Percentiles rank a stretch among this genome's conserved stretches.
Evolutionary conservation across 2,329 filamentous ascomycete species (phyloP).

Genomic region (Diaporthe amygdali): DNA sequence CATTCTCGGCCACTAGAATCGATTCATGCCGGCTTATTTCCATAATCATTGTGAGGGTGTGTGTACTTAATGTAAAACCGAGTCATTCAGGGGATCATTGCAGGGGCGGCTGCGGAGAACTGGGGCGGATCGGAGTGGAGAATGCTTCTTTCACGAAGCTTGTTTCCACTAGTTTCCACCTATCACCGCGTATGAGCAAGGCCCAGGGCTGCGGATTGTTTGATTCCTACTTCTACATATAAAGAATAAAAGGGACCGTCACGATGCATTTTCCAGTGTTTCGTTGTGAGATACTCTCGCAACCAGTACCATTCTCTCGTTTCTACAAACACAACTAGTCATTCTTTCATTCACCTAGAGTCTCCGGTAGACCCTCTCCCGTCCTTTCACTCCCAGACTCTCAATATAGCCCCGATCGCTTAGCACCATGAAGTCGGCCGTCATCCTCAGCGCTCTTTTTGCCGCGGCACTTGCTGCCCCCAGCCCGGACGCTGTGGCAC

Average conservation of each 20-base stretch:
- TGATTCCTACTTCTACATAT: neutral
- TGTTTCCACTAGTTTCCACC: conserved; percentile 6
- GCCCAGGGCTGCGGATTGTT: neutral
- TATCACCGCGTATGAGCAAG: neutral
- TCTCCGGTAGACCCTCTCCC: neutral
- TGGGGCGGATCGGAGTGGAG: neutral
- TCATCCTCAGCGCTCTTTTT: conserved; percentile 2
- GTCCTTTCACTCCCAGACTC: neutral
- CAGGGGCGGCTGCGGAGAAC: neutral
- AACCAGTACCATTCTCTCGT: neutral
- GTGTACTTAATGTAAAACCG: conserved; percentile 1
- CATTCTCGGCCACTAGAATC: neutral
- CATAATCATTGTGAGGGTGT: neutral
- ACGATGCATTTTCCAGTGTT: neutral
- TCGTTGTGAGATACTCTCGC: neutral
- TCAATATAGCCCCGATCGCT: neutral
- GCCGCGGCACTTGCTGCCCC: conserved; percentile 15
- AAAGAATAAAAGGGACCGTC: neutral
- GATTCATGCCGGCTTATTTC: neutral
- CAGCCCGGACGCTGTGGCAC: conserved; percentile 69
- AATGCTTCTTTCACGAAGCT: neutral
- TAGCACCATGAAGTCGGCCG: conserved; percentile 2
- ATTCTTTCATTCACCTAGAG: neutral
- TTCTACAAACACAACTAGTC: neutral
- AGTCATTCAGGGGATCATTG: conserved; percentile 15